Evolutionary conservation across 2,329 filamentous ascomycete species (phyloP).

Genomic region (Ophiostoma perfectum): DNA sequence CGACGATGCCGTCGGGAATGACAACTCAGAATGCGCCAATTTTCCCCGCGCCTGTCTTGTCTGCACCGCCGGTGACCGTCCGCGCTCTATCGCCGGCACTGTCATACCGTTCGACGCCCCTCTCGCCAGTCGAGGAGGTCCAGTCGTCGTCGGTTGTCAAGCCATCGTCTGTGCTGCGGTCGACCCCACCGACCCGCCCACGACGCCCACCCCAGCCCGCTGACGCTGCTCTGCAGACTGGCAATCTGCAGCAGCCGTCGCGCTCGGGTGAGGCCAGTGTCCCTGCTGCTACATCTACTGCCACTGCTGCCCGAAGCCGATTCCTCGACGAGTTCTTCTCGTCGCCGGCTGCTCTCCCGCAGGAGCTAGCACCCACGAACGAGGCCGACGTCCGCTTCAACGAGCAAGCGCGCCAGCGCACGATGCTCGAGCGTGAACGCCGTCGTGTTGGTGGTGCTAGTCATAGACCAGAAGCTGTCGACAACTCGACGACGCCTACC

Average conservation of each 20-base stretch:
- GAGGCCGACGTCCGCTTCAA: conserved; percentile 23
- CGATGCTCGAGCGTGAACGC: background rate
- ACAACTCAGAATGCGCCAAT: background rate
- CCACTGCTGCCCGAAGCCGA: background rate
- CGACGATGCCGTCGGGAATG: conserved; percentile 23
- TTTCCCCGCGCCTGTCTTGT: background rate
- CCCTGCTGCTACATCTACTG: background rate
- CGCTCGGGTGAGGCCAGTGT: background rate
- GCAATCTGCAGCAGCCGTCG: too few relatives aligned
- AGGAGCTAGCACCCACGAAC: conserved; percentile 27
- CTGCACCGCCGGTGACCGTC: conserved; percentile 6
- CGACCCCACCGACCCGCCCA: background rate
- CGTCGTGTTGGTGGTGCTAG: background rate
- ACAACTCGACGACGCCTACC: conserved; percentile 10
- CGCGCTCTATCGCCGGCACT: background rate
- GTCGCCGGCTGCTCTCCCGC: conserved; percentile 44
- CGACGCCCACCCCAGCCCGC: background rate
- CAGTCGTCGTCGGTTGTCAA: conserved; percentile 3
- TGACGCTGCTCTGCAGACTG: background rate
- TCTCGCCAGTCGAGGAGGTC: conserved; percentile 3
- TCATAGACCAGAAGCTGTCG: background rate
- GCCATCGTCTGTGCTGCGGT: conserved; percentile 6
- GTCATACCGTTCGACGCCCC: background rate
- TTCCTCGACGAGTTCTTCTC: conserved; percentile 46
- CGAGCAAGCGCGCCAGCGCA: conserved; percentile 19